Percentiles rank a stretch among this genome's conserved stretches.
Conservation (phyloP, 2,329 filamentous ascomycete species). For the Amphichorda felina region DNA sequence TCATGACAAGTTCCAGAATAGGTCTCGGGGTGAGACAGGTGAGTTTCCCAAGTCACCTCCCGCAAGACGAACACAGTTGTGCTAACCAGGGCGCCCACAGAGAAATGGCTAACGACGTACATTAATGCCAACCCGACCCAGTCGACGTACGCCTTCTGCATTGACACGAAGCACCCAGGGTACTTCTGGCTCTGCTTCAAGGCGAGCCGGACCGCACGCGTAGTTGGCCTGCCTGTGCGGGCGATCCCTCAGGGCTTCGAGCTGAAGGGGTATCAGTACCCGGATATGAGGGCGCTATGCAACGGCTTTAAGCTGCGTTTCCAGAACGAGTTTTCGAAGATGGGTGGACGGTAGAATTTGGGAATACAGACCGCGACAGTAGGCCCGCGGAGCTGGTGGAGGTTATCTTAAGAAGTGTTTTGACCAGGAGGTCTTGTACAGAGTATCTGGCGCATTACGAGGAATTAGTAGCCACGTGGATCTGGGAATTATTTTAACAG, state of each 20-base stretch:
- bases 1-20: conserved; percentile 85
- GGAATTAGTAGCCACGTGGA: no score
- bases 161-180: conserved; percentile 81
- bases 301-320: conserved; percentile 92
- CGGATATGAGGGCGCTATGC: conserved; percentile 88
- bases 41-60: conserved; percentile 24
- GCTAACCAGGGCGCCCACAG: conserved; percentile 37
- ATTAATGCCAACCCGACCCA: conserved; percentile 91
- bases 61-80: background rate
- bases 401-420: no score
- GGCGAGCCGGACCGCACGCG: conserved; percentile 61
- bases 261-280: conserved; percentile 77
- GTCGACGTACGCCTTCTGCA: conserved; percentile 90
- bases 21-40: conserved; percentile 75
- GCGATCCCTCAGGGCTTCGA: conserved; percentile 91
- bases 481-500: no score
- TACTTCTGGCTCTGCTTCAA: conserved; percentile 98
- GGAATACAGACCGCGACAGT: no score
- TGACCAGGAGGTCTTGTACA: no score
- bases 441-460: no score
- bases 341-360: conserved; percentile 26
- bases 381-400: no score
- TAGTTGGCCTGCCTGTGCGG: conserved; percentile 75
- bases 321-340: conserved; percentile 52
- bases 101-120: conserved; percentile 92